phyloP scores from a whole-genome alignment of 2,329 filamentous ascomycete species.

The Fusarium armeniacum region DNA sequence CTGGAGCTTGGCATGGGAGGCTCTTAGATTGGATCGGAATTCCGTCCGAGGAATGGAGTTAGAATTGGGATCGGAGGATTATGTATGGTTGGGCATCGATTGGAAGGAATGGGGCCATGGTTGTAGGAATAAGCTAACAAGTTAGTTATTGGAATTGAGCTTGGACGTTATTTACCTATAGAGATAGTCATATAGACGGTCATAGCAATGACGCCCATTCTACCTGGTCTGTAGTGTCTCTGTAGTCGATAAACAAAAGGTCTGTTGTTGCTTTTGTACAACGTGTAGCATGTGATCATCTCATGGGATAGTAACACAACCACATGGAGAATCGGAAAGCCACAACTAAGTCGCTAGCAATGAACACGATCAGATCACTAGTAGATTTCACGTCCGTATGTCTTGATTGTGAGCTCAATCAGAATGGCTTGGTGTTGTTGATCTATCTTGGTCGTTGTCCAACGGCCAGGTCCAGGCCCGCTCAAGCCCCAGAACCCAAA shows the following conservation, averaged over 20 bases:
- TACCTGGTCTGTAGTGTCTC: no score
- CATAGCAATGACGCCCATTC: neutral
- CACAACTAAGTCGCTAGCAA: neutral
- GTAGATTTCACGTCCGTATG: neutral
- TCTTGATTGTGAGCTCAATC: neutral
- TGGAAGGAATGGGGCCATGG: neutral
- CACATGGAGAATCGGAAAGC: neutral
- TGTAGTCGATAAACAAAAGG: neutral
- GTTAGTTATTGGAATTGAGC: neutral
- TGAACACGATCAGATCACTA: neutral
- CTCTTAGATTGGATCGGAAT: constrained; percentile 1
- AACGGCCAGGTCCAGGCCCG: neutral
- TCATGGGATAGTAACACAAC: constrained; percentile 3
- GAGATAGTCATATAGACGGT: neutral
- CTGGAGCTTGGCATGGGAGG: neutral
- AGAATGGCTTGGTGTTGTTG: neutral
- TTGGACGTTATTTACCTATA: constrained; percentile 1
- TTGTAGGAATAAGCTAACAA: neutral
- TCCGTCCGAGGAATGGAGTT: neutral
- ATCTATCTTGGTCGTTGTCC: neutral
- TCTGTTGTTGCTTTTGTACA: neutral
- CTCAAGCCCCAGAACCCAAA: neutral
- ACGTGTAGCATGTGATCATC: neutral
- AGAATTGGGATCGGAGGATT: neutral
- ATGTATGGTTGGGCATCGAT: neutral